Evolutionary conservation across 2,329 filamentous ascomycete genomes (phyloP).

Genomic region (Lachnellula cervina): DNA sequence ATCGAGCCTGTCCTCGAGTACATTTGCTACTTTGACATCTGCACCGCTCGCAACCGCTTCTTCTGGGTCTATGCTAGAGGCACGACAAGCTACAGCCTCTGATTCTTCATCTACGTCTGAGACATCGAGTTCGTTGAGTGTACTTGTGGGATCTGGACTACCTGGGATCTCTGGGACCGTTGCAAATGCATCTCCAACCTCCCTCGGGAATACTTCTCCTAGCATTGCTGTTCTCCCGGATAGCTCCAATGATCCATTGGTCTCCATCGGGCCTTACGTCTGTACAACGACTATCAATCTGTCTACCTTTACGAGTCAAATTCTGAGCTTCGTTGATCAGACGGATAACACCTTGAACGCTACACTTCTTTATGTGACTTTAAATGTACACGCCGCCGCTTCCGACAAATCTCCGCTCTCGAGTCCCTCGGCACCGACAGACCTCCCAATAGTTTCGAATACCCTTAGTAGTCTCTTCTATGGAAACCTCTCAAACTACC

Average conservation of each 20-base stretch:
- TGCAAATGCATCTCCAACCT: conserved; percentile 5
- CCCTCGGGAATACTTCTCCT: conserved; percentile 20
- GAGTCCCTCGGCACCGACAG: conserved; percentile 34
- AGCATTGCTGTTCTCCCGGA: conserved; percentile 11
- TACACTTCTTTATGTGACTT: conserved; percentile 45
- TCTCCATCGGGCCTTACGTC: conserved; percentile 47
- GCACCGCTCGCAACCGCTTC: not conserved
- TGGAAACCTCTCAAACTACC: conserved; percentile 42
- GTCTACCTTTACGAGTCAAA: conserved; percentile 42
- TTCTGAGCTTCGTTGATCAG: conserved; percentile 47
- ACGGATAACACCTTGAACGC: conserved; percentile 53
- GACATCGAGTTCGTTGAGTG: not conserved
- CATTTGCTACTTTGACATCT: not conserved
- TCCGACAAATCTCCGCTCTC: conserved; percentile 39
- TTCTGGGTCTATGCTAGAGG: not conserved
- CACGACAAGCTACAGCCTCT: not conserved
- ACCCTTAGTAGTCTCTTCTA: conserved; percentile 44
- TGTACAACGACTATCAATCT: conserved; percentile 51
- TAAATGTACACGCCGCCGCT: conserved; percentile 57
- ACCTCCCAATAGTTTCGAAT: conserved; percentile 41
- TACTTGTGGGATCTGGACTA: not conserved
- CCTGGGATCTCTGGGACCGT: not conserved
- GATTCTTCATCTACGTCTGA: not conserved
- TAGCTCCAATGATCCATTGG: conserved; percentile 29
- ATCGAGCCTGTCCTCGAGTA: not conserved